These are phyloP conservation scores for Basidioascus undulatus DNA, from an alignment of 768 basidiomycete species.

Conservation along the genomic window DNA sequence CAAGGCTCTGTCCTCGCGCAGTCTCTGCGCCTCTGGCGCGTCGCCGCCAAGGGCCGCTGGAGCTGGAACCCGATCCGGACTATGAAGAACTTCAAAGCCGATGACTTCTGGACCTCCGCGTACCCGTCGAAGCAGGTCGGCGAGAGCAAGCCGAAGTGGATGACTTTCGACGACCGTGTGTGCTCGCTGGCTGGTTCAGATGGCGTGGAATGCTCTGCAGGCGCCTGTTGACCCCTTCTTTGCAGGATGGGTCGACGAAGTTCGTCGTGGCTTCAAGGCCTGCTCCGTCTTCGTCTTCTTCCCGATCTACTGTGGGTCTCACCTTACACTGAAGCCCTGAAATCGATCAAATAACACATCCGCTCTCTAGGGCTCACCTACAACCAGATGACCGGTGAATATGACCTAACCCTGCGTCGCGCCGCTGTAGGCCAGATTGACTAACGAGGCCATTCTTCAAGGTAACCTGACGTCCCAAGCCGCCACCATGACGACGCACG, in stretches of 20 bases:
- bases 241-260: slow-evolving; percentile 17
- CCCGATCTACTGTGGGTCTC: slow-evolving; percentile 11
- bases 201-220: neutral
- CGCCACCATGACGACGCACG: slow-evolving; percentile 11
- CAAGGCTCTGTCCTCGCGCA: slow-evolving; percentile 11
- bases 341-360: neutral
- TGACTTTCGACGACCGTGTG: slow-evolving; percentile 13
- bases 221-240: too few relatives aligned
- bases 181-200: neutral
- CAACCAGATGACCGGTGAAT: slow-evolving; percentile 11
- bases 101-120: slow-evolving; percentile 13
- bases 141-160: slow-evolving; percentile 12
- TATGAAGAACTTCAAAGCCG: slow-evolving; percentile 1
- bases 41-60: slow-evolving; percentile 4
- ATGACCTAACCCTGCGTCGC: too few relatives aligned
- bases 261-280: slow-evolving; percentile 16
- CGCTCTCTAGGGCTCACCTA: neutral
- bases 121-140: slow-evolving; percentile 7
- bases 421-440: too few relatives aligned
- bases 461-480: slow-evolving; percentile 16
- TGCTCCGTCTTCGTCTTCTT: slow-evolving; percentile 16
- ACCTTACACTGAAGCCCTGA: neutral
- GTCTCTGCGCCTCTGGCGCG: slow-evolving; percentile 2
- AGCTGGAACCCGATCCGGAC: slow-evolving; percentile 1
- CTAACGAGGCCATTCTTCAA: too few relatives aligned